Conservation (phyloP, 352 stramenopile genomes). For the Phytopythium sindhum region DNA sequence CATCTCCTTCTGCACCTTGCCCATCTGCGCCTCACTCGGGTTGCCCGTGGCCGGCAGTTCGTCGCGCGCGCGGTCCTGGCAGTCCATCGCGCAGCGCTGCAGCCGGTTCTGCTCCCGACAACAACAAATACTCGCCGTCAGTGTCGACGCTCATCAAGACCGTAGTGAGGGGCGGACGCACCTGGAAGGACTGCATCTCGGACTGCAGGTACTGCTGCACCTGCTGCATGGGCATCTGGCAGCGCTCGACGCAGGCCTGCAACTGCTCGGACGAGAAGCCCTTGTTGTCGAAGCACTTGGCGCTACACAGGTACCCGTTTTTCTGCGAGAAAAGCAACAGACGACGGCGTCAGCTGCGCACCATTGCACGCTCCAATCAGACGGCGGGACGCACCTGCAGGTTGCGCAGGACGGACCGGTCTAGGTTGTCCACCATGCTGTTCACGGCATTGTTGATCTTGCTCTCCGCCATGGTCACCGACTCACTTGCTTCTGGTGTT, state of each 20-base stretch:
- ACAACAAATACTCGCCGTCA: neutral
- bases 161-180: constrained; percentile 5
- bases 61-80: constrained; percentile 80
- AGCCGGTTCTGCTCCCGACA: constrained; percentile 50
- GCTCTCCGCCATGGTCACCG: constrained; percentile 53
- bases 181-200: constrained; percentile 82
- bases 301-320: constrained; percentile 79
- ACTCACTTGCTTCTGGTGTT: neutral
- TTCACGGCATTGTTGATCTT: constrained; percentile 81
- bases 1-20: constrained; percentile 70
- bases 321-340: no score
- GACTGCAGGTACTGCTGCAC: constrained; percentile 81
- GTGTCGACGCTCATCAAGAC: neutral
- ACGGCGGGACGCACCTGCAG: constrained; percentile 45
- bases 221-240: constrained; percentile 83
- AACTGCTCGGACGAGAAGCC: constrained; percentile 72
- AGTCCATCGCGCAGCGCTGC: constrained; percentile 84
- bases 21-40: constrained; percentile 71
- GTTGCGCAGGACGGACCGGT: constrained; percentile 66
- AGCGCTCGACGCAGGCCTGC: constrained; percentile 79
- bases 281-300: constrained; percentile 88
- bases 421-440: constrained; percentile 84
- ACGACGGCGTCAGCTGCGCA: no score
- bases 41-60: constrained; percentile 47
- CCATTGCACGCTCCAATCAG: neutral